A percentile compares a stretch with the other conserved stretches of the same genome.
phyloP scores from a whole-genome alignment of 768 basidiomycete species.

The Amanita pseudoporphyria region DNA sequence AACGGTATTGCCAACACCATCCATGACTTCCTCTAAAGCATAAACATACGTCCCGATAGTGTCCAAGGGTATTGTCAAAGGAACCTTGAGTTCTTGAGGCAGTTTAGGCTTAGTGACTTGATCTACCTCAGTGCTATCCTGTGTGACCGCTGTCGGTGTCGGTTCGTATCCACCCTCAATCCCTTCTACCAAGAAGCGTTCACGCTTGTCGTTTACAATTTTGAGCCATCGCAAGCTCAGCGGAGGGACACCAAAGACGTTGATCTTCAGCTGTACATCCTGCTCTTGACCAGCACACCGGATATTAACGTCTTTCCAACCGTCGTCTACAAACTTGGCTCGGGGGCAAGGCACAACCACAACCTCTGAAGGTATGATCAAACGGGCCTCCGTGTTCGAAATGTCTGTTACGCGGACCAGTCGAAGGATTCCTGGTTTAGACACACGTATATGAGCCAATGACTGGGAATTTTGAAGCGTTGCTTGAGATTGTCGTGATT shows the following conservation, averaged over 20 bases:
- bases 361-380: conserved; percentile 54
- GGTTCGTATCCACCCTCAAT: conserved; percentile 52
- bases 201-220: conserved; percentile 53
- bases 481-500: conserved; percentile 22
- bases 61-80: conserved; percentile 55
- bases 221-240: conserved; percentile 72
- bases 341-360: conserved; percentile 76
- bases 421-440: conserved; percentile 64
- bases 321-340: conserved; percentile 51
- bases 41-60: conserved; percentile 62
- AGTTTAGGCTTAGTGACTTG: conserved; percentile 13
- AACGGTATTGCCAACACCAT: conserved; percentile 73
- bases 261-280: conserved; percentile 47
- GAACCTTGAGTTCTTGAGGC: conserved; percentile 56
- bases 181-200: conserved; percentile 75
- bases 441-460: conserved; percentile 60
- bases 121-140: conserved; percentile 4
- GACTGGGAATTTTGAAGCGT: conserved; percentile 67
- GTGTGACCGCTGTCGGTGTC: conserved; percentile 15
- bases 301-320: conserved; percentile 29
- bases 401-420: conserved; percentile 68
- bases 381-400: conserved; percentile 61
- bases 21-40: conserved; percentile 73
- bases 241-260: conserved; percentile 66
- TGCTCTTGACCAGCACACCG: conserved; percentile 65